phyloP scores from a whole-genome alignment of 176 grass and related monocot species.

The Avena eriantha region DNA sequence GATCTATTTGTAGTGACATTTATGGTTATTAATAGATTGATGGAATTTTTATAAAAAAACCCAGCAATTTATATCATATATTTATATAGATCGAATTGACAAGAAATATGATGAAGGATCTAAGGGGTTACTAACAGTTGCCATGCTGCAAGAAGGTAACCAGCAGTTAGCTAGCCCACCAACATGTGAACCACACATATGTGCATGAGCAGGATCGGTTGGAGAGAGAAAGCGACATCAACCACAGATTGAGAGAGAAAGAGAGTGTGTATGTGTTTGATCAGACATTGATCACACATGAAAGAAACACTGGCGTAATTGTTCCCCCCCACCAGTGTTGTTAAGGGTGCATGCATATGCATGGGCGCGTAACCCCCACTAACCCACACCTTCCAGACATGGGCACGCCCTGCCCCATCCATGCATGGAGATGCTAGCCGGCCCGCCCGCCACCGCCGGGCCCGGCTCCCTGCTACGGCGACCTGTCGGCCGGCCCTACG shows the following conservation, averaged over 20 bases:
- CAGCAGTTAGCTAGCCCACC: slow-evolving; percentile 7
- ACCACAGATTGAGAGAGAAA: neutral
- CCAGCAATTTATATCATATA: too few relatives aligned
- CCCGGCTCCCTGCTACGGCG: slow-evolving; percentile 18
- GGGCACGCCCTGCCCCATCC: slow-evolving; percentile 43
- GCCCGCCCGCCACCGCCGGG: slow-evolving; percentile 9
- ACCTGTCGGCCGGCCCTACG: slow-evolving; percentile 31
- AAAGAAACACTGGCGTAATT: slow-evolving; percentile 10
- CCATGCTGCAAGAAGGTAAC: slow-evolving; percentile 26
- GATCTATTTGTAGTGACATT: too few relatives aligned
- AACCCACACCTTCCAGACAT: slow-evolving; percentile 36
- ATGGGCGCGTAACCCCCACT: slow-evolving; percentile 23
- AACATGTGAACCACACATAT: slow-evolving; percentile 40
- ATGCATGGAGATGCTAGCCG: neutral
- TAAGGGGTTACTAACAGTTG: too few relatives aligned
- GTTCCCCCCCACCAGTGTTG: neutral
- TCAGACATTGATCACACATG: slow-evolving; percentile 27
- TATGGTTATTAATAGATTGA: too few relatives aligned
- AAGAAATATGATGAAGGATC: too few relatives aligned
- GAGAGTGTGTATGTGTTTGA: neutral
- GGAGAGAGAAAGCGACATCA: neutral
- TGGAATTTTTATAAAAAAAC: too few relatives aligned
- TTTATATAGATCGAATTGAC: too few relatives aligned
- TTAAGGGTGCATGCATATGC: neutral
- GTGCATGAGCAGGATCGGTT: neutral